phyloP scores from a whole-genome alignment of 1,139 yeast genomes.

The Geotrichum citri-aurantii region DNA sequence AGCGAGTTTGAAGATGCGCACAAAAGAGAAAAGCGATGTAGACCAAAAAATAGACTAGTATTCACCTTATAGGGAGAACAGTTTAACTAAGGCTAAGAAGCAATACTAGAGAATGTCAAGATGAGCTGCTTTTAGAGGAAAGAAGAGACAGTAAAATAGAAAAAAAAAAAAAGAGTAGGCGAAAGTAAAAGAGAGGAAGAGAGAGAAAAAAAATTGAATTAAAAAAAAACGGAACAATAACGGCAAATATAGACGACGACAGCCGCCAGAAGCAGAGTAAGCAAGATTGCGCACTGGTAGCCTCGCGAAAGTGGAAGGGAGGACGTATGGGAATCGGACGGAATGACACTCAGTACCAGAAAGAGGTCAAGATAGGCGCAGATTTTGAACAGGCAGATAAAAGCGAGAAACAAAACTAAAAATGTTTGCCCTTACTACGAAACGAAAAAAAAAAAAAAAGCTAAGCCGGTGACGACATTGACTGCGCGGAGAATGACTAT shows the following conservation, averaged over 20 bases:
- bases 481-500: neutral
- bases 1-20: neutral
- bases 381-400: neutral
- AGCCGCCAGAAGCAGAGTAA: neutral
- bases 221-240: neutral
- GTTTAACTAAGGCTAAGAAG: neutral
- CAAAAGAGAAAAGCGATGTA: neutral
- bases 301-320: neutral
- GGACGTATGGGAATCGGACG: neutral
- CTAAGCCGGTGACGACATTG: neutral
- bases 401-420: neutral
- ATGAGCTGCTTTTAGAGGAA: neutral
- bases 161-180: neutral
- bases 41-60: neutral
- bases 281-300: neutral
- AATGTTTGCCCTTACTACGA: neutral
- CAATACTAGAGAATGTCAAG: neutral
- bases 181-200: neutral
- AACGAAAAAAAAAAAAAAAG: neutral
- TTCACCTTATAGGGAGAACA: neutral
- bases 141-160: too few relatives aligned
- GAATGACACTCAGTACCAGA: neutral
- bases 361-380: neutral
- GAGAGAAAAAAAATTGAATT: neutral
- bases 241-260: neutral